Evolutionary conservation across 106 monocot species (phyloP), one percentile per base, ranked within the genome.

Genomic region (Dendrobium officinale): DNA sequence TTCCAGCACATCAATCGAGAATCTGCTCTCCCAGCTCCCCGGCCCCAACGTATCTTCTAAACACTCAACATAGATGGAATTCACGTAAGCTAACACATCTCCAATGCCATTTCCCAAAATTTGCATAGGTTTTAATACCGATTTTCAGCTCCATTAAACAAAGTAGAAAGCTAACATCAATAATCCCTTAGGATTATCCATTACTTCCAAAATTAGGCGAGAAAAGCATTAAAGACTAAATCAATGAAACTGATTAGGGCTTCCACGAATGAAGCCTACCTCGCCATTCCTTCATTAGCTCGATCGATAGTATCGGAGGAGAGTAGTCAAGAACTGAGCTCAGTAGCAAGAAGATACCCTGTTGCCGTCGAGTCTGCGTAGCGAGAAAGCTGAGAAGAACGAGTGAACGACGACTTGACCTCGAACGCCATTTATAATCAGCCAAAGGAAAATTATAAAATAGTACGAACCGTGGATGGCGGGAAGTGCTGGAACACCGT

Each of bases 231-330:
- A 9, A 20, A 20, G 16, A 13, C 9, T 37, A 7, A 48, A 48
- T 58, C 58, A 18, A 19, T 58, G 20, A 20, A 58, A 19, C 16
- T 17, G 73, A 19, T 42, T 42, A 29, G 17, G 2, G 40, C 4
- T 73, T 27, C 70, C 9, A 33, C 9, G 22, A 33, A 33, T 26
- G 73, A 73, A 37, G 29, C 73, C 16, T 42, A 73, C 73, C 73
- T 73, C 73, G 73, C 73, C 73, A 73, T 73, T 42, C 41, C 41
- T 42, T 42, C 27, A 73, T 42, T 37, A 73, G 73, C 17, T 11
- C 41, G 18, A 42, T 41, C 18, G 73, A 42, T 41, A 11, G 40
- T 48, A 48, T 48, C 7, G 9, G 68, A 29, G n/a, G 64, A 64
- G 64, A 6, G 64, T 17, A 64, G 22, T 0, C 16, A 17, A 22